phyloP scores from a whole-genome alignment of 352 stramenopile genomes.

The Albugo candida region DNA sequence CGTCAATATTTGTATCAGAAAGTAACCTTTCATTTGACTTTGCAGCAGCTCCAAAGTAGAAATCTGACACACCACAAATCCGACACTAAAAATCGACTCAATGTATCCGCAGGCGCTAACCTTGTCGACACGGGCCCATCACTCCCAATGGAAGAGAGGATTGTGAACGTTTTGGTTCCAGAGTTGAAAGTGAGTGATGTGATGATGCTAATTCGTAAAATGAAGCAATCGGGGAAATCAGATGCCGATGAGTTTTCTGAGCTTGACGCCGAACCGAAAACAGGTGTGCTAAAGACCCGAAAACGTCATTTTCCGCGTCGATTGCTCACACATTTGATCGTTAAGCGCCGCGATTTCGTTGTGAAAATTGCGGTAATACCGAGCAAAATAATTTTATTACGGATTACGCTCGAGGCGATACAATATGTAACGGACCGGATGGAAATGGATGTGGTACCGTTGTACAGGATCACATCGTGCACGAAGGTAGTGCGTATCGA shows the following conservation, averaged over 20 bases:
- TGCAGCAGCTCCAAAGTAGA: background rate
- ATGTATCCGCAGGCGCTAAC: no score
- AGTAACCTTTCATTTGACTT: background rate
- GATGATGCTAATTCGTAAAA: conserved; percentile 78
- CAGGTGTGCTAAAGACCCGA: conserved; percentile 16
- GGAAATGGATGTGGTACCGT: conserved; percentile 85
- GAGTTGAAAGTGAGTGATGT: conserved; percentile 77
- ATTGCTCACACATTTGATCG: background rate
- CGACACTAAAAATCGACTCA: no score
- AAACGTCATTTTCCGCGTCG: background rate
- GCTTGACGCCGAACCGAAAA: conserved; percentile 69
- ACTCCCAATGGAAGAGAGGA: conserved; percentile 72
- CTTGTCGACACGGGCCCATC: no score
- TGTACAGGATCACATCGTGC: conserved; percentile 88
- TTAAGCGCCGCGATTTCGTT: conserved; percentile 55
- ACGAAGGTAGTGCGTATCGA: conserved; percentile 89
- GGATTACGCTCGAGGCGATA: conserved; percentile 74
- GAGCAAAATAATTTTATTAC: conserved; percentile 83
- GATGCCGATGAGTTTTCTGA: conserved; percentile 77
- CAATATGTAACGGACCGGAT: conserved; percentile 72
- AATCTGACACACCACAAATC: no score
- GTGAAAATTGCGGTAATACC: conserved; percentile 73
- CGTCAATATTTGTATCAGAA: background rate
- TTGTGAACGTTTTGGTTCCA: conserved; percentile 69
- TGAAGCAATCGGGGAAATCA: conserved; percentile 77